Base-by-base conservation (phyloP, 192 early-diverging fungal genomes). In the Coemansia sp. region DNA sequence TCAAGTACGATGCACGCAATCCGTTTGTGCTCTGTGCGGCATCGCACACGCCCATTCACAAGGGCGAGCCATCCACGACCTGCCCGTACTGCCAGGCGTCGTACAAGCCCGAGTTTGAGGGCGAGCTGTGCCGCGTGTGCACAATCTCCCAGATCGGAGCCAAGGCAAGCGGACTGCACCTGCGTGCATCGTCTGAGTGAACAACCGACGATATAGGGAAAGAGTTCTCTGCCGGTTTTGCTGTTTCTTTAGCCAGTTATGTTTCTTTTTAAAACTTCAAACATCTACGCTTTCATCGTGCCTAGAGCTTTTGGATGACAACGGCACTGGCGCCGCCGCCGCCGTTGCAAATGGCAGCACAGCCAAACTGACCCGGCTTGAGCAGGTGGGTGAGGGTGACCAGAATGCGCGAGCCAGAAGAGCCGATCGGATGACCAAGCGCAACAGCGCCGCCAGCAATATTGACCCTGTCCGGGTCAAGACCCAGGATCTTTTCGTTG, bases 1-100 rank as follows among this genome's bases (percentile, higher is more conserved):
- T 99, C 19, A 88, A 94, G 42, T 99, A 98, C 72, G 94, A 98
- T 67, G 92, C 93, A 70, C 94, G 91, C 84, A 98, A 95, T 70
- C 94, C 96, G 55, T 96, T 97, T 70, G 87, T 88, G 3, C 77
- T 95, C 3, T 98, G 96, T 68, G 92, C 83, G 13, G 83, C 84
- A 33, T 89, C 94, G 27, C 92, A 86, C 63, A 85, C 89, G 31
- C 94, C 97, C 6, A 98, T 99, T 61, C 92, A 95, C 83, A 84
- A 85, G 41, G 95, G 94, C 44, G 90, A 88, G 38, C 86, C 93
- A 9, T 77, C 81, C 6, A 84, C 87, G 13, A 72, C 85, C 40
- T 99, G 97, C 71, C 87, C 94, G 19, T 97, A 89, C 83, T 98
- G 96, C 79, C 80, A 85, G 27, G 87, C 95, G 4, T 83, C 89